Percentiles rank a stretch among this genome's conserved stretches.
Evolutionary conservation across 2,329 filamentous ascomycete species (phyloP).

Genomic region (Proliferodiscus dingleyae): DNA sequence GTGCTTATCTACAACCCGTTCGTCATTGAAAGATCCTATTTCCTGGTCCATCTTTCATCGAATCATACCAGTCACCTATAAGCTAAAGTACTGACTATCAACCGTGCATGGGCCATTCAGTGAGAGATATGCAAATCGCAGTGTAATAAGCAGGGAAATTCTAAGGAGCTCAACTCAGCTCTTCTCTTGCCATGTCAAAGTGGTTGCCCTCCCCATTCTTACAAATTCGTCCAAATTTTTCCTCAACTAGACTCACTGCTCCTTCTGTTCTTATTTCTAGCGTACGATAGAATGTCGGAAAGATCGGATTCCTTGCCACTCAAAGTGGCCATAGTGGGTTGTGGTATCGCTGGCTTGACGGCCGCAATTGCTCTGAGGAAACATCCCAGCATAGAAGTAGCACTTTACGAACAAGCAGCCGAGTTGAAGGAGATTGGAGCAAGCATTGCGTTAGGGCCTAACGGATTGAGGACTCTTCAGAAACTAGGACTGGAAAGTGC

Average conservation of each 20-base stretch:
- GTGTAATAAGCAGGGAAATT: no score
- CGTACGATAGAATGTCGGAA: background rate
- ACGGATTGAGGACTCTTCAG: conserved; percentile 35
- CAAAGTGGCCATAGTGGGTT: conserved; percentile 32
- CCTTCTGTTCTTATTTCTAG: no score
- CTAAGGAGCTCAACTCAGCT: no score
- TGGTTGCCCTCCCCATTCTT: background rate
- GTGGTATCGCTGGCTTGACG: conserved; percentile 36
- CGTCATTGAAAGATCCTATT: conserved; percentile 25
- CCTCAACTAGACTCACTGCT: background rate
- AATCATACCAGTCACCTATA: conserved; percentile 21
- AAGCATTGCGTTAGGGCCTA: conserved; percentile 36
- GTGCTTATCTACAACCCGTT: conserved; percentile 7
- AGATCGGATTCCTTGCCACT: conserved; percentile 1
- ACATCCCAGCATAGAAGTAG: conserved; percentile 30
- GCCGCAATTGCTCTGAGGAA: conserved; percentile 33
- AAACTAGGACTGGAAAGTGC: conserved; percentile 32
- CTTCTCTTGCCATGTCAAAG: no score
- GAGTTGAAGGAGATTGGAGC: conserved; percentile 36
- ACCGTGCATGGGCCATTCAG: no score
- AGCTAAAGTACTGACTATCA: background rate
- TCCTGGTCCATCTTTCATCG: conserved; percentile 34
- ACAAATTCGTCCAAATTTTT: conserved; percentile 13
- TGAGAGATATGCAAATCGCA: no score
- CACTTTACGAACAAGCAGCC: conserved; percentile 34